phyloP scores from a whole-genome alignment of 768 basidiomycete species.

The Pleurotus tuoliensis region DNA sequence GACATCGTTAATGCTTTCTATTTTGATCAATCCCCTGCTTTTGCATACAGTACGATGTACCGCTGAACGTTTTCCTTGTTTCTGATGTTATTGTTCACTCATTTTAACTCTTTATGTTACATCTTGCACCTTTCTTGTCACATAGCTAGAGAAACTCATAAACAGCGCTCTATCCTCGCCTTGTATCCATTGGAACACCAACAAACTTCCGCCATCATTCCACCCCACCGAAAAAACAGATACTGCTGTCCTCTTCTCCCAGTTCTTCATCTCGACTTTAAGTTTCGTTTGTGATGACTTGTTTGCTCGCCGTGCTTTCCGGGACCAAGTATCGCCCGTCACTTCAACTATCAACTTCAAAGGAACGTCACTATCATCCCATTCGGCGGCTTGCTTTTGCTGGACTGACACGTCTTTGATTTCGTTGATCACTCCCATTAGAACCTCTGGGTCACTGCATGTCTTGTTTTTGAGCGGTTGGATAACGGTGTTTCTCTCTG shows the following conservation, averaged over 20 bases:
- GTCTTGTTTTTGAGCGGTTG: conserved; percentile 28
- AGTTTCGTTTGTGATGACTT: conserved; percentile 13
- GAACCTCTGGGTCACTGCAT: conserved; percentile 11
- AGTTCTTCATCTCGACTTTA: conserved; percentile 8
- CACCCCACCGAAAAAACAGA: conserved; percentile 10
- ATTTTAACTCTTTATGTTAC: no score
- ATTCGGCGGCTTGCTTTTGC: neutral
- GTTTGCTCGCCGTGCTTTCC: conserved; percentile 53
- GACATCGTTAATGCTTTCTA: no score
- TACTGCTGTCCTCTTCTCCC: conserved; percentile 15
- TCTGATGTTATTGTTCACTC: no score
- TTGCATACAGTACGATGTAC: no score
- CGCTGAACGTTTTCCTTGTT: no score
- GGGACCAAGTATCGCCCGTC: conserved; percentile 60
- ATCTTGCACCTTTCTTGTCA: conserved; percentile 43
- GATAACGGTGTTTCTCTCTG: conserved; percentile 50
- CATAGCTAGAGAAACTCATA: conserved; percentile 67
- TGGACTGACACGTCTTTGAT: conserved; percentile 21
- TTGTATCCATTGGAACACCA: conserved; percentile 60
- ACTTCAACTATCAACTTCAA: conserved; percentile 23
- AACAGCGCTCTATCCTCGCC: conserved; percentile 56
- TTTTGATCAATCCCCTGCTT: no score
- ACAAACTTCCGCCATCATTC: conserved; percentile 1
- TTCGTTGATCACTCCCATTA: conserved; percentile 27
- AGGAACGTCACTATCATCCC: conserved; percentile 4